These are phyloP conservation scores for Nyssa sinensis DNA, from an alignment of 148 eudicot species.

Conservation along the genomic window DNA sequence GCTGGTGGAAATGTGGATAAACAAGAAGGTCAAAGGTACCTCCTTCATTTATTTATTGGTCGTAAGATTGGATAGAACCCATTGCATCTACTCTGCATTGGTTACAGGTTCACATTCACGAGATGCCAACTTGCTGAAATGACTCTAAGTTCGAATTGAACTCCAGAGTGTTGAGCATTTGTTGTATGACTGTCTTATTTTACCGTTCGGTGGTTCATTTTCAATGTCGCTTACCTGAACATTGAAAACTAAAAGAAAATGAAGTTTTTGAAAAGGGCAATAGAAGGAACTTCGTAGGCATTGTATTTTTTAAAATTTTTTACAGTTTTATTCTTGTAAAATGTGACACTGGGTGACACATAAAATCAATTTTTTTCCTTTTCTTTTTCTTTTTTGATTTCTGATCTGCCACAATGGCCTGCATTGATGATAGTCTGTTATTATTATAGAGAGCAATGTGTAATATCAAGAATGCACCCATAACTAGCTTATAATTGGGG, in stretches of 20 bases:
- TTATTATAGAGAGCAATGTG: no score
- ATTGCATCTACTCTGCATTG: neutral
- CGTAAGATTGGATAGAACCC: neutral
- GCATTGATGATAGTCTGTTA: no score
- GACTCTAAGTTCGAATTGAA: neutral
- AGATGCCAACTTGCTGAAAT: neutral
- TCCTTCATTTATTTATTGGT: slow-evolving; percentile 6
- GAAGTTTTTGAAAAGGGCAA: neutral
- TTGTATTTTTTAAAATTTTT: neutral
- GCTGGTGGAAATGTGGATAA: slow-evolving; percentile 63
- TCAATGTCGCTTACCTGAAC: neutral
- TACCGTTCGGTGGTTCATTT: neutral
- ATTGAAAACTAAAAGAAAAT: neutral
- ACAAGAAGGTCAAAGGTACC: slow-evolving; percentile 70
- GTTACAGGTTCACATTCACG: no score
- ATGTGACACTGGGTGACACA: neutral
- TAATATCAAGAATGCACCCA: neutral
- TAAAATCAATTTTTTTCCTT: no score
- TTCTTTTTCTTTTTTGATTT: no score
- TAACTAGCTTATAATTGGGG: neutral
- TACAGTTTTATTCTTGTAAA: no score
- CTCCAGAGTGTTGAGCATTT: neutral
- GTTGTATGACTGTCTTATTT: neutral
- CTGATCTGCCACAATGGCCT: no score
- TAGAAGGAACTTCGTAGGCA: neutral